Evolutionary conservation across 2,329 filamentous ascomycete genomes (phyloP).

Genomic region (Berkeleyomyces rouxiae): DNA sequence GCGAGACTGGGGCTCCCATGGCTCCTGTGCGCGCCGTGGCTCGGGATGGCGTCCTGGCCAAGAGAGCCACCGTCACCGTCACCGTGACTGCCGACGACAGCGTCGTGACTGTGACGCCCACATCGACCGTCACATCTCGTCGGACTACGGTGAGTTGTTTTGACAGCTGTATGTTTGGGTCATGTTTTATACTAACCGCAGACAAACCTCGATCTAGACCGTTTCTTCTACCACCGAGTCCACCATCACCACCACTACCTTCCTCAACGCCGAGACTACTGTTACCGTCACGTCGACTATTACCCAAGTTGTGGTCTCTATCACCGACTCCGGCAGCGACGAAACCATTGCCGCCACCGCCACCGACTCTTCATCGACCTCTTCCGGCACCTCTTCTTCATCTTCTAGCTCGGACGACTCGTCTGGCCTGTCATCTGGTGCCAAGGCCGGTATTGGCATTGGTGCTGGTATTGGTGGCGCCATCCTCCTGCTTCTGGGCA

Average conservation of each 20-base stretch:
- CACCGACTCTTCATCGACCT: conserved; percentile 16
- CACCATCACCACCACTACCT: conserved; percentile 14
- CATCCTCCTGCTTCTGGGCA: conserved; percentile 15
- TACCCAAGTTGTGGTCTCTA: conserved; percentile 15
- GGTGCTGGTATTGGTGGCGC: conserved; percentile 25
- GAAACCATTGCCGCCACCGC: conserved; percentile 22
- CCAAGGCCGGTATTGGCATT: conserved; percentile 29
- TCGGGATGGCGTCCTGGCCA: conserved; percentile 2
- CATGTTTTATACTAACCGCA: neutral
- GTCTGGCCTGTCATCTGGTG: conserved; percentile 25
- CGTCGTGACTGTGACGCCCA: conserved; percentile 18
- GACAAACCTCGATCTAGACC: neutral
- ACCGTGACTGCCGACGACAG: conserved; percentile 20
- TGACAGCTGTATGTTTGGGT: neutral
- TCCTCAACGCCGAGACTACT: conserved; percentile 23
- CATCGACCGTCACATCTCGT: conserved; percentile 12
- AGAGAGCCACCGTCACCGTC: conserved; percentile 18
- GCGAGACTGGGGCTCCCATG: conserved; percentile 17
- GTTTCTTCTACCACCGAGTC: conserved; percentile 18
- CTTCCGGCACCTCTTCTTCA: conserved; percentile 17
- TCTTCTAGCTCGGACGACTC: conserved; percentile 12
- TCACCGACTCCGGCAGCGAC: conserved; percentile 22
- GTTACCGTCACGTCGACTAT: conserved; percentile 24
- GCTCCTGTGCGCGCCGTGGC: conserved; percentile 1
- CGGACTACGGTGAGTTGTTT: conserved; percentile 4